Conservation (phyloP, 371 early-diverging fungal species). For the Phascolomyces articulosus region DNA sequence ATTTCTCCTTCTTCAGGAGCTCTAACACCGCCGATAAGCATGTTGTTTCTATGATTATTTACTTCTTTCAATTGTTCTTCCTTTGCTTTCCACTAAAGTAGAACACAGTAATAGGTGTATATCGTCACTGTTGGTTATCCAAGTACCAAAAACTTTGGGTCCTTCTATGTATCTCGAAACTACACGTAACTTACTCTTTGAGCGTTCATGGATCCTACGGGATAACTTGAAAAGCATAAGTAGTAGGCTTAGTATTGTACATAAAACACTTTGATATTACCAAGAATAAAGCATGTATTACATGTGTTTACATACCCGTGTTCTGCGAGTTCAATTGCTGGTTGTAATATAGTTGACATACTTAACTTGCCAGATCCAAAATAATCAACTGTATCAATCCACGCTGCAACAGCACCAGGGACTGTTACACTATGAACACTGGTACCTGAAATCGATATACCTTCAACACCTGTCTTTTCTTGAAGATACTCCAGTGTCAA, state of each 20-base stretch:
- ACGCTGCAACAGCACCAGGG: conserved; percentile 86
- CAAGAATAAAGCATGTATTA: no score
- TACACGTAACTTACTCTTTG: no score
- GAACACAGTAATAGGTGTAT: no score
- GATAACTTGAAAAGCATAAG: conserved; percentile 27
- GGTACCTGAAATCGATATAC: conserved; percentile 38
- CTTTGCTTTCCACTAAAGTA: conserved; percentile 62
- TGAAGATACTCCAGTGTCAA: conserved; percentile 55
- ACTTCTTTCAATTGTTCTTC: conserved; percentile 40
- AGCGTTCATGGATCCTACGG: no score
- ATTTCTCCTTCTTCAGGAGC: conserved; percentile 73
- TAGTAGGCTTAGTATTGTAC: not conserved
- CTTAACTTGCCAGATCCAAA: conserved; percentile 78
- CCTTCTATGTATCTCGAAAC: no score
- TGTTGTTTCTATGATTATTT: conserved; percentile 50
- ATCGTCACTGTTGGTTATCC: no score
- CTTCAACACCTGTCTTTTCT: conserved; percentile 29
- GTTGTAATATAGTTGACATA: conserved; percentile 61
- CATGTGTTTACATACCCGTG: conserved; percentile 53
- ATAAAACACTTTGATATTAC: no score
- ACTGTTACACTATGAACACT: conserved; percentile 73
- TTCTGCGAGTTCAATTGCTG: conserved; percentile 76
- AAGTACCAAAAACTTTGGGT: no score
- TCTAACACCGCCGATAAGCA: conserved; percentile 58
- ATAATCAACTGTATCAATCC: conserved; percentile 68